Evolutionary conservation across 495 filamentous ascomycete genomes (phyloP), one percentile per base, ranked within the genome.

Genomic region (Chaetomium fimeti): DNA sequence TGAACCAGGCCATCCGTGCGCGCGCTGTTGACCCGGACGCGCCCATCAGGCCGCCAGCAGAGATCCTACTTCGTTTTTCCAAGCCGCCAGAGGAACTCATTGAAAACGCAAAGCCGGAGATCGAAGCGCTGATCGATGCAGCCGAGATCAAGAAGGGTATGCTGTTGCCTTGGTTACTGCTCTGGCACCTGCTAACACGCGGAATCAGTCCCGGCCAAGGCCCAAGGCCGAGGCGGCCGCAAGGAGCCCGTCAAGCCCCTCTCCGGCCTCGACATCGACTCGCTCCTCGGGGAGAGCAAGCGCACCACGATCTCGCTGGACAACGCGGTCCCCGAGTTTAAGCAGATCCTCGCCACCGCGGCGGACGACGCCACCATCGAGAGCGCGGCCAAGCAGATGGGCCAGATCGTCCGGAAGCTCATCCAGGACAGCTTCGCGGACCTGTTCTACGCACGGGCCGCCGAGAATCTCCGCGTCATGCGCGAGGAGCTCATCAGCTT

Each of bases 271-370:
- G 89, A 99, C 68, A 84, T 97, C 59, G 88, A 91, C 64, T 83
- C 84, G 2, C 87, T 97, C 20, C 87, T 96, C 27, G 81, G 82
- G 51, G 77, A 72, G 77, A 85, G 68, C 60, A 62, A 62, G 40
- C 73, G 74, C 47, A 75, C 77, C 45, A 88, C 84, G 62, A 92
- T 99, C 58, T 88, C 88, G 3, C 69, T 84, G 0, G 79, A 87
- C 27, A 98, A 99, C 68, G 86, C 92, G 5, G 90, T 99, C 52
- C 92, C 95, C 0, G 89, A 93, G 58, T 98, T 97, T 84, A 95
- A 92, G 70, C 91, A 93, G 76, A 84, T 85, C 24, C 80, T 98
- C 18, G 81, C 82, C 0, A 75, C 77, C 1, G 83, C 89, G 2
- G 84, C 87, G 16, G 85, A 86, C 36, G 77, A 87, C 18, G 78